Evolutionary conservation across 1,284 basidiomycete species (phyloP).

Genomic region (Pseudozyma pruni): DNA sequence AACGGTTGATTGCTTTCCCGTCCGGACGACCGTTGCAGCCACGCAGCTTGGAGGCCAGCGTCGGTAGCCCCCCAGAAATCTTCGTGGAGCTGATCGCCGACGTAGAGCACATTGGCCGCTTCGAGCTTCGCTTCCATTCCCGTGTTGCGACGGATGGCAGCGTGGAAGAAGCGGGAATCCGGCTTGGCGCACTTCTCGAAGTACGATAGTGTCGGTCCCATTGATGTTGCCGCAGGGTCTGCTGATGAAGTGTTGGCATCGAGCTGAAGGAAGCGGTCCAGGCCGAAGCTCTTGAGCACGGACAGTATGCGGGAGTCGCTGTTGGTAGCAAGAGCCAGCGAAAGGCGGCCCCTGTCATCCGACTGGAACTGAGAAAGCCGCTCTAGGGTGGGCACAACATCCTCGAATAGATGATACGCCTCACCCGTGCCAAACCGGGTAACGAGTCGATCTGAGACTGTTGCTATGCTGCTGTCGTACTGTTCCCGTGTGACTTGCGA

Average conservation of each 20-base stretch:
- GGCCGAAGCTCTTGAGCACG: constrained; percentile 34
- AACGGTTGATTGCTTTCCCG: constrained; percentile 37
- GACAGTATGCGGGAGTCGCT: constrained; percentile 46
- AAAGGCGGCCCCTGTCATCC: neutral
- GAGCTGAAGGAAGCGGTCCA: constrained; percentile 41
- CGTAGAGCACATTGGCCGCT: constrained; percentile 40
- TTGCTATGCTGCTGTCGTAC: constrained; percentile 3
- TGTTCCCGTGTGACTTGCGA: constrained; percentile 4
- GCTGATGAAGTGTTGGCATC: constrained; percentile 1
- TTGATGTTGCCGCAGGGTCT: neutral
- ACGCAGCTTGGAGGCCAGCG: constrained; percentile 42
- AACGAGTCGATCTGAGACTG: constrained; percentile 31
- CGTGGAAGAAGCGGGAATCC: constrained; percentile 39
- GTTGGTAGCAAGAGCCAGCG: constrained; percentile 47
- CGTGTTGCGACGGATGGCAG: constrained; percentile 26
- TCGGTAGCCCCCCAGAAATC: constrained; percentile 51
- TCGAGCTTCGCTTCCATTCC: neutral
- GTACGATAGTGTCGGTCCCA: constrained; percentile 44
- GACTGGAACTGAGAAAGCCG: neutral
- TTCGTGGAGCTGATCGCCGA: constrained; percentile 54
- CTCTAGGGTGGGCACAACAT: constrained; percentile 37
- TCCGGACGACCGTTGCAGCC: constrained; percentile 34
- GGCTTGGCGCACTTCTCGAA: constrained; percentile 47
- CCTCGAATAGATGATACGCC: constrained; percentile 47
- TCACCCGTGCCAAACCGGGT: constrained; percentile 33